A percentile compares a stretch with the other conserved stretches of the same genome.
These are phyloP conservation scores for Odontarrhena argentea DNA, from an alignment of 345 rosid genomes.

Conservation along the genomic window DNA sequence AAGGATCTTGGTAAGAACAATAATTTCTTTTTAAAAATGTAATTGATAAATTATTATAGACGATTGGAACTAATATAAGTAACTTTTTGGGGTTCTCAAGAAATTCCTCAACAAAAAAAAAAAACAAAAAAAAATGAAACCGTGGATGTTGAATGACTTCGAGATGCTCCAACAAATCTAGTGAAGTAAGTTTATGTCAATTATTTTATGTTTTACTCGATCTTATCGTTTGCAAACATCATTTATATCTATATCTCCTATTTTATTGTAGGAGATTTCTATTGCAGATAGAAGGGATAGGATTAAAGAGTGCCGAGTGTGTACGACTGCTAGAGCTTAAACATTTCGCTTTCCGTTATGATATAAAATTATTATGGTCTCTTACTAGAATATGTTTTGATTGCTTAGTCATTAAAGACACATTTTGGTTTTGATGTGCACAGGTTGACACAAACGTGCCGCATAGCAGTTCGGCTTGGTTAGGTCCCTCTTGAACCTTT, in stretches of 20 bases:
- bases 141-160: conserved; percentile 74
- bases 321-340: conserved; percentile 59
- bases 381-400: background rate
- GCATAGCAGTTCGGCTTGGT: conserved; percentile 72
- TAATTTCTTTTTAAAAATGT: background rate
- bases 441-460: conserved; percentile 76
- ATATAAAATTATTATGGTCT: background rate
- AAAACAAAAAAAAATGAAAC: conserved; percentile 42
- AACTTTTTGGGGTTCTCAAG: conserved; percentile 31
- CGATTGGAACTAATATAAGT: background rate
- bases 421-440: background rate
- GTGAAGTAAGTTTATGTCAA: conserved; percentile 50
- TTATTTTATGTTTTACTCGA: background rate
- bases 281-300: conserved; percentile 51
- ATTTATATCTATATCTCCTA: background rate
- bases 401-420: background rate
- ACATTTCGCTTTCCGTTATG: conserved; percentile 69
- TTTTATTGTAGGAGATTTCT: conserved; percentile 51
- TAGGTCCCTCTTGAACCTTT: conserved; percentile 76
- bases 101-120: conserved; percentile 51
- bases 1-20: conserved; percentile 50
- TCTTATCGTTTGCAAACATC: background rate
- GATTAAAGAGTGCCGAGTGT: conserved; percentile 78
- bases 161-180: conserved; percentile 54
- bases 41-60: too few relatives aligned